These are phyloP conservation scores for Pythium diclinum DNA, from an alignment of 352 stramenopile species.

Conservation along the genomic window DNA sequence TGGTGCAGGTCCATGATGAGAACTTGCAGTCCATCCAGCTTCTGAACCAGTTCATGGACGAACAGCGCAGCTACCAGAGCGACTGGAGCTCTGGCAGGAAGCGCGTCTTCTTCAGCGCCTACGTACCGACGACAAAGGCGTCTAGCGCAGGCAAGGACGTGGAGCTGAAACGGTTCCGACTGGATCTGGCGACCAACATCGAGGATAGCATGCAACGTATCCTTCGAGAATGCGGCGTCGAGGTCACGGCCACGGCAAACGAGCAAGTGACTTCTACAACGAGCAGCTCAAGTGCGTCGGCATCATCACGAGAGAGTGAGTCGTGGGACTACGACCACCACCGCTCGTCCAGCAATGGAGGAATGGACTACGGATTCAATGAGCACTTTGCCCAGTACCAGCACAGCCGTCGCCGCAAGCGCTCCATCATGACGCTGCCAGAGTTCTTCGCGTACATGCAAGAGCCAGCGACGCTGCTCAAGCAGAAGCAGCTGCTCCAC, in stretches of 20 bases:
- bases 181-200: conserved; percentile 44
- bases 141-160: background rate
- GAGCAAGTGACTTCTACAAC: background rate
- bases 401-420: conserved; percentile 17
- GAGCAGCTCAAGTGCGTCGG: background rate
- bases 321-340: conserved; percentile 17
- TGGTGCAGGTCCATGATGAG: conserved; percentile 52
- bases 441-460: conserved; percentile 43
- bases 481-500: conserved; percentile 38
- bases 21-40: conserved; percentile 68
- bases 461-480: conserved; percentile 31
- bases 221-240: conserved; percentile 47
- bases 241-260: conserved; percentile 12
- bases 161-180: conserved; percentile 41
- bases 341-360: background rate
- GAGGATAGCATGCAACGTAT: conserved; percentile 50
- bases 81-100: conserved; percentile 1
- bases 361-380: conserved; percentile 51
- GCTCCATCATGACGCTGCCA: conserved; percentile 34
- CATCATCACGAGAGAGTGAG: background rate
- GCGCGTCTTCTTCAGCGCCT: conserved; percentile 25
- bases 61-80: conserved; percentile 24
- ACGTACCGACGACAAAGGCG: conserved; percentile 8
- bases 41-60: conserved; percentile 72
- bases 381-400: conserved; percentile 35